A percentile compares a stretch with the other conserved stretches of the same genome.
These are phyloP conservation scores for Aspergillus kassunensis DNA, from an alignment of 495 filamentous ascomycete genomes.

Conservation along the genomic window DNA sequence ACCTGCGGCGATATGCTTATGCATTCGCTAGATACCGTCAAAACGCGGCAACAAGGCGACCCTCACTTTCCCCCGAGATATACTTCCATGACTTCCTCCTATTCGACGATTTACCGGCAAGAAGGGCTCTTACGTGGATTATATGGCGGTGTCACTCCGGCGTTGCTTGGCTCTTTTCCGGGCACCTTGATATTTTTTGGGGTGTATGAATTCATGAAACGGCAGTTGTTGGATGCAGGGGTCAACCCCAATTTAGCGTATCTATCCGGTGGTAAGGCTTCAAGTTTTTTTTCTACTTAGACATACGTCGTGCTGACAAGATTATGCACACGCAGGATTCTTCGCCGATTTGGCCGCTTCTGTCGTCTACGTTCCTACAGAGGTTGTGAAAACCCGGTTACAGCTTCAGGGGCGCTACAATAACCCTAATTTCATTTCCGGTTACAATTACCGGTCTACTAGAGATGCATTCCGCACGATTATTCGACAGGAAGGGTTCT, in stretches of 20 bases:
- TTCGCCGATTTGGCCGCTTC: constrained; percentile 89
- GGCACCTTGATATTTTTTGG: constrained; percentile 96
- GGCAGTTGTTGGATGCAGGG: constrained; percentile 77
- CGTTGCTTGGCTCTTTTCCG: constrained; percentile 86
- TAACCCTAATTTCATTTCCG: constrained; percentile 86
- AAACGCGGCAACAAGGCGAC: constrained; percentile 97
- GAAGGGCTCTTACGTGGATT: constrained; percentile 84
- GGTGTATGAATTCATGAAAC: constrained; percentile 91
- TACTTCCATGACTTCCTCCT: constrained; percentile 80
- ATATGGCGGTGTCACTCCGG: constrained; percentile 89
- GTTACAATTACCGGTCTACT: constrained; percentile 87
- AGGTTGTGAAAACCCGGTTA: constrained; percentile 92
- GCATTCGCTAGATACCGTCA: constrained; percentile 98
- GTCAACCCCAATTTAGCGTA: constrained; percentile 77
- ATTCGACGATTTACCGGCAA: constrained; percentile 86
- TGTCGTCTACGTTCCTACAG: constrained; percentile 89
- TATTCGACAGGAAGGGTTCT: constrained; percentile 70
- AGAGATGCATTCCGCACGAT: constrained; percentile 80
- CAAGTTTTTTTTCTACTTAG: not conserved
- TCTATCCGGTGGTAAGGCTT: constrained; percentile 65
- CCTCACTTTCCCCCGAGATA: constrained; percentile 88
- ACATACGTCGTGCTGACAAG: not conserved
- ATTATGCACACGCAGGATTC: constrained; percentile 58
- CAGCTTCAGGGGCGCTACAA: constrained; percentile 94
- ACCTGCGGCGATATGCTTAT: constrained; percentile 95